These are phyloP conservation scores for Penicillium sp. DNA, from an alignment of 2,329 filamentous ascomycete genomes.

Conservation along the genomic window DNA sequence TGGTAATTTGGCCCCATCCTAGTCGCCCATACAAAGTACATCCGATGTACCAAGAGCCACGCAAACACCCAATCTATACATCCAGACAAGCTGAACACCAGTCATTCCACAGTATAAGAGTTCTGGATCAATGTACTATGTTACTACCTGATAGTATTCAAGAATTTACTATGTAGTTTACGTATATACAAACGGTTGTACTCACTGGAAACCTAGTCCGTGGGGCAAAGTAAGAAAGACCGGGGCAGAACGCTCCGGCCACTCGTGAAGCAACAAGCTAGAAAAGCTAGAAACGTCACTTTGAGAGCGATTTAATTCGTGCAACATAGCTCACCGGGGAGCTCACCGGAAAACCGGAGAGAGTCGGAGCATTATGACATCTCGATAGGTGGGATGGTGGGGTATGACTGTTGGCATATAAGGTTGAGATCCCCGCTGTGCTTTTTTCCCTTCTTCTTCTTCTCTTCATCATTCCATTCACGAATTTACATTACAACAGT, in stretches of 20 bases:
- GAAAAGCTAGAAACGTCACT: constrained; percentile 6
- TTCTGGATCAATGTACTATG: not conserved
- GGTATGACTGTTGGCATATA: constrained; percentile 38
- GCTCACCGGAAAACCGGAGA: constrained; percentile 21
- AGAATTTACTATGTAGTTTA: not conserved
- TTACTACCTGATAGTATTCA: not conserved
- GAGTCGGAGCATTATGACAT: constrained; percentile 16
- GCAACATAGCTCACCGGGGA: constrained; percentile 1
- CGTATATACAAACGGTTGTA: not conserved
- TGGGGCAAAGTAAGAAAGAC: not conserved
- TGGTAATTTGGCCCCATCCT: not conserved
- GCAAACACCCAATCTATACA: not conserved
- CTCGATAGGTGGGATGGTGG: constrained; percentile 11
- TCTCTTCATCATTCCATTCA: constrained; percentile 12
- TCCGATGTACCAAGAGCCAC: not conserved
- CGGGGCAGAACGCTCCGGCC: constrained; percentile 9
- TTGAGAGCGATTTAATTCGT: constrained; percentile 6
- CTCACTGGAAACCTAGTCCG: not conserved
- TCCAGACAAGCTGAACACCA: not conserved
- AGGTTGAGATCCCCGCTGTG: constrained; percentile 19
- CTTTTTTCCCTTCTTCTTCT: constrained; percentile 6
- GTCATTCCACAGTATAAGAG: not conserved
- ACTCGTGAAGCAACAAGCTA: constrained; percentile 1
- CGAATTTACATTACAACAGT: constrained; percentile 15
- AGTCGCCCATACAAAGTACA: not conserved